These are phyloP conservation scores for Crassisporium funariophilum DNA, from an alignment of 768 basidiomycete genomes.

Conservation along the genomic window DNA sequence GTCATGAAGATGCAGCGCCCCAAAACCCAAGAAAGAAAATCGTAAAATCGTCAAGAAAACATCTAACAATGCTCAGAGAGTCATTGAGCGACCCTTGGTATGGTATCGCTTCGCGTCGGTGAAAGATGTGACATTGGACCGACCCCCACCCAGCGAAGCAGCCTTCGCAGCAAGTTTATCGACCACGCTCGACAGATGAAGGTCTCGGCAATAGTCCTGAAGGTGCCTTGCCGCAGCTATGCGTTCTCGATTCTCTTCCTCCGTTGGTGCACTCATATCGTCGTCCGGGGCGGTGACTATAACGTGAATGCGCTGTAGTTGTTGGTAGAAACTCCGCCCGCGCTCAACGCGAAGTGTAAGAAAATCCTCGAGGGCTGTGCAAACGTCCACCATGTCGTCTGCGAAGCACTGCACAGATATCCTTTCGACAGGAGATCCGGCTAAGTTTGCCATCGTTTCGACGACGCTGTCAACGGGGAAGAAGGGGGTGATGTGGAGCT, in stretches of 20 bases:
- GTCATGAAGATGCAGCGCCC: not conserved
- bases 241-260: slow-evolving; percentile 42
- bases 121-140: slow-evolving; percentile 13
- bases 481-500: slow-evolving; percentile 60
- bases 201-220: slow-evolving; percentile 51
- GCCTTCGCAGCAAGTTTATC: slow-evolving; percentile 23
- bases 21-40: not conserved
- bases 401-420: slow-evolving; percentile 61
- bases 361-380: slow-evolving; percentile 57
- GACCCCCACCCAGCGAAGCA: not conserved
- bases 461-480: slow-evolving; percentile 63
- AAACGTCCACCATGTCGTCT: slow-evolving; percentile 65
- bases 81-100: slow-evolving; percentile 26
- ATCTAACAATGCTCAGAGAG: too few species aligned
- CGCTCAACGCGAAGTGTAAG: slow-evolving; percentile 52
- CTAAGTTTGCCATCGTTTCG: slow-evolving; percentile 58
- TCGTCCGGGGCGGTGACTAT: slow-evolving; percentile 41
- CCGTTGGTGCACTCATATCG: slow-evolving; percentile 15
- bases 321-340: slow-evolving; percentile 50
- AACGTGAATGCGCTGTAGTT: slow-evolving; percentile 51
- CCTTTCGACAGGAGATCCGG: slow-evolving; percentile 59
- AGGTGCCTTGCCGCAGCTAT: slow-evolving; percentile 44
- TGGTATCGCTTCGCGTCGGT: slow-evolving; percentile 21
- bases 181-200: slow-evolving; percentile 43
- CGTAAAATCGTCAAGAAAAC: too few species aligned